phyloP scores from a whole-genome alignment of 345 rosid species.

The Cardamine chenopodiifolia region DNA sequence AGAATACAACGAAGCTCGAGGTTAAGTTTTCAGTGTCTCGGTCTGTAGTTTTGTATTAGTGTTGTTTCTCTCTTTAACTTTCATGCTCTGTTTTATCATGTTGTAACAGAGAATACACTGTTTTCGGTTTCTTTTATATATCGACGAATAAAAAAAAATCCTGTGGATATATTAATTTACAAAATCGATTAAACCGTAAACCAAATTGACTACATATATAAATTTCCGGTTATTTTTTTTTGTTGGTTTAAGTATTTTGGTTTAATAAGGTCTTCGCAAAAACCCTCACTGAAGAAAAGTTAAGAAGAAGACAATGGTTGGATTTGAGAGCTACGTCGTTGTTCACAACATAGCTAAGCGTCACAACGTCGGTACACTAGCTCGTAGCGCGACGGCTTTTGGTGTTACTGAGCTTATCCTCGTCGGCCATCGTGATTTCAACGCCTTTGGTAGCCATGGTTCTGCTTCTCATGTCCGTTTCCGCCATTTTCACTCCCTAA shows the following conservation, averaged over 20 bases:
- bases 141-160: too few relatives aligned
- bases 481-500: constrained; percentile 86
- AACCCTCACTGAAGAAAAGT: background rate
- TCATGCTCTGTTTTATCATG: too few relatives aligned
- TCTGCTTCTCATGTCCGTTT: constrained; percentile 82
- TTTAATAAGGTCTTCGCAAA: background rate
- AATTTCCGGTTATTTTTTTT: background rate
- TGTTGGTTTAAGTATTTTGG: background rate
- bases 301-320: constrained; percentile 42
- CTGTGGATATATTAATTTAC: too few relatives aligned
- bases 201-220: background rate
- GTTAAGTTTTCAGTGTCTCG: too few relatives aligned
- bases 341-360: constrained; percentile 97
- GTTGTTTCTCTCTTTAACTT: too few relatives aligned
- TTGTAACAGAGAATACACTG: too few relatives aligned
- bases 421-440: constrained; percentile 93
- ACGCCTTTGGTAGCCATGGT: constrained; percentile 96
- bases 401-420: constrained; percentile 88
- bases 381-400: constrained; percentile 92
- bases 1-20: too few relatives aligned
- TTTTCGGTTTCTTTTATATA: too few relatives aligned
- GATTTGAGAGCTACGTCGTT: constrained; percentile 76
- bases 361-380: constrained; percentile 92
- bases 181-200: background rate
- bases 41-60: too few relatives aligned